Evolutionary conservation across 257 asterid genomes (phyloP), one percentile per base, ranked within the genome.

Genomic region (Solanum peruvianum): DNA sequence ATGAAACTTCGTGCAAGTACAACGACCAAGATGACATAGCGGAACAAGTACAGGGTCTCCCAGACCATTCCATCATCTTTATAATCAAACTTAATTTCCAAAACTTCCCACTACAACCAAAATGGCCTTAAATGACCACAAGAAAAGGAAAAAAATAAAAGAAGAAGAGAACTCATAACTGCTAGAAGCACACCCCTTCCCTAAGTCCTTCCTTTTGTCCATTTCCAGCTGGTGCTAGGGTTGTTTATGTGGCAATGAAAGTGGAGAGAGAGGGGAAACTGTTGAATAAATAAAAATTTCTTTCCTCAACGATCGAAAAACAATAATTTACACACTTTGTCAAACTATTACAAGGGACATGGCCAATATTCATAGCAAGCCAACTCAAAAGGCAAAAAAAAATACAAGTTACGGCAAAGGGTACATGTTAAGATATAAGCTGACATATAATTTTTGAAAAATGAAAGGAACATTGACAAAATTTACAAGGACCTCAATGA

Each of bases 401-500:
- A 81, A 81, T 81, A 81, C 85, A 81, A 81, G 85, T 81, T 81
- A 31, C 45, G 69, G 23, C 85, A 49, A 23, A 81, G 85, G 70
- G 70, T 81, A 81, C 85, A 81, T 37, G 11, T 49, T 86, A 49
- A 29, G 37, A 85, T 85, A 77, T 45, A 86, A 56, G 78, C 60
- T 67, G 69, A 85, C 81, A 64, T 37, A 84, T 11, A 27, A 86
- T 86, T 47, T 72, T 47, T 72, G 87, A 77, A 86, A 72, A 49
- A 72, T 29, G 49, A 42, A 85, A 85, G 70, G 47, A 86, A 82
- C 89, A 84, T 87, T n/a, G 45, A 88, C 85, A 89, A 88, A 88
- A 88, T 91, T 72, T 91, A 91, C 91, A 89, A 73, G 91, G 78
- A 87, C 70, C 84, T 83, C 86, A 73, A 62, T 25, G 71, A 21